Percentiles rank a stretch among this genome's conserved stretches.
Evolutionary conservation across 2,329 filamentous ascomycete genomes (phyloP).

Genomic region (Aspergillus sp.): DNA sequence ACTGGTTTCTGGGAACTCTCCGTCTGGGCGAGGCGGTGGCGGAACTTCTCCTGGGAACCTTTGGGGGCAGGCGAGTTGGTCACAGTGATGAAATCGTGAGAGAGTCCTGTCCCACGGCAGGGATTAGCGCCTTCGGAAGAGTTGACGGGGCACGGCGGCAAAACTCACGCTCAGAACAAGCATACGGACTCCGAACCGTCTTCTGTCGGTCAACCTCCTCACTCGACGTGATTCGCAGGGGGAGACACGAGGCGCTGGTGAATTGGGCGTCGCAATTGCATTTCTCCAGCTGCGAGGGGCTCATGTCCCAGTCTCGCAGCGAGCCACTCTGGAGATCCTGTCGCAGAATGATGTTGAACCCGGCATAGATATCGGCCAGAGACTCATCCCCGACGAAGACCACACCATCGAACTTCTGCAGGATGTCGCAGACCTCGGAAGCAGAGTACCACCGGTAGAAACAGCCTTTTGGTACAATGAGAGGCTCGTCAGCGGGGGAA

Average conservation of each 20-base stretch:
- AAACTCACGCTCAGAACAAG: slow-evolving; percentile 21
- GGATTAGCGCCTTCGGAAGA: slow-evolving; percentile 2
- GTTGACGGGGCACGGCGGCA: background rate
- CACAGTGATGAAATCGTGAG: slow-evolving; percentile 38
- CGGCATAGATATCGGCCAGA: slow-evolving; percentile 42
- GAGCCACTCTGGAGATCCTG: slow-evolving; percentile 41
- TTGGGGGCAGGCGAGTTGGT: slow-evolving; percentile 29
- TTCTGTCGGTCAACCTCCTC: slow-evolving; percentile 20
- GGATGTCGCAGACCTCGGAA: slow-evolving; percentile 45
- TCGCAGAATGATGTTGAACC: slow-evolving; percentile 45
- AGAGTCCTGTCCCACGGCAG: slow-evolving; percentile 26
- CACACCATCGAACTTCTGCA: slow-evolving; percentile 43
- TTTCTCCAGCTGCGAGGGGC: slow-evolving; percentile 23
- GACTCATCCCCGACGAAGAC: slow-evolving; percentile 44
- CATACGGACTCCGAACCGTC: slow-evolving; percentile 14
- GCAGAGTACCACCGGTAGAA: slow-evolving; percentile 45
- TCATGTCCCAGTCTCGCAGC: slow-evolving; percentile 41
- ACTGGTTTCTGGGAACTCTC: slow-evolving; percentile 37
- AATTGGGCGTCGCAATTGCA: slow-evolving; percentile 46
- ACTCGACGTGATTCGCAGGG: slow-evolving; percentile 25
- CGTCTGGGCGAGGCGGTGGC: slow-evolving; percentile 25
- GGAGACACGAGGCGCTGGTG: slow-evolving; percentile 30
- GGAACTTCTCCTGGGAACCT: slow-evolving; percentile 29
- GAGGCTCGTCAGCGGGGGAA: slow-evolving; percentile 9
- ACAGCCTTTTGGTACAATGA: slow-evolving; percentile 28